A percentile compares a stretch with the other conserved stretches of the same genome.
phyloP scores from a whole-genome alignment of 179 eudicot genomes.

The Silene coronaria region DNA sequence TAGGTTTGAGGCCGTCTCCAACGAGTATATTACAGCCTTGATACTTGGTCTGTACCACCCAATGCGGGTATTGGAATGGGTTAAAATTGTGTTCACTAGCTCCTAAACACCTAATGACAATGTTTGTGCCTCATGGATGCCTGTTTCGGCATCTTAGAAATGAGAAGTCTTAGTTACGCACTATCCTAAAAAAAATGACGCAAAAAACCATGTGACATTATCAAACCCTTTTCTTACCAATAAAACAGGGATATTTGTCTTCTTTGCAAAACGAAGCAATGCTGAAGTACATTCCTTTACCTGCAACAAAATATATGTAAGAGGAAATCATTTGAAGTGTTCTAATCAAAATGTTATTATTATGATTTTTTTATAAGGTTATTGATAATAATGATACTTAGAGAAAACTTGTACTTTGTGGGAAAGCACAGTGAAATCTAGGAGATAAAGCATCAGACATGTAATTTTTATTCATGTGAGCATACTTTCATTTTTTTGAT shows the following conservation, averaged over 20 bases:
- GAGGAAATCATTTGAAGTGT: neutral
- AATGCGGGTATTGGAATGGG: neutral
- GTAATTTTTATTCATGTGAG: neutral
- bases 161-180: too few species aligned
- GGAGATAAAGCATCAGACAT: neutral
- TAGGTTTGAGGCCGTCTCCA: neutral
- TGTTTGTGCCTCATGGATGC: too few species aligned
- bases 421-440: too few species aligned
- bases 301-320: constrained; percentile 40
- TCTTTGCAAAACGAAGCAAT: constrained; percentile 86
- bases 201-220: constrained; percentile 1
- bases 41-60: too few species aligned
- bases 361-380: too few species aligned
- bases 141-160: too few species aligned
- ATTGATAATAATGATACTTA: too few species aligned
- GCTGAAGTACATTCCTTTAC: constrained; percentile 92
- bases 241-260: constrained; percentile 76
- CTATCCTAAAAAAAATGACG: neutral
- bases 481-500: neutral
- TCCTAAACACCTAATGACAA: neutral
- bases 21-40: neutral
- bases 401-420: too few species aligned
- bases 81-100: neutral
- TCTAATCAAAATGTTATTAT: neutral
- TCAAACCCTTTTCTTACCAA: constrained; percentile 45